A percentile compares a stretch with the other conserved stretches of the same genome.
Conservation (phyloP, 306 rosid genomes). For the Gastrolobium villosum region DNA sequence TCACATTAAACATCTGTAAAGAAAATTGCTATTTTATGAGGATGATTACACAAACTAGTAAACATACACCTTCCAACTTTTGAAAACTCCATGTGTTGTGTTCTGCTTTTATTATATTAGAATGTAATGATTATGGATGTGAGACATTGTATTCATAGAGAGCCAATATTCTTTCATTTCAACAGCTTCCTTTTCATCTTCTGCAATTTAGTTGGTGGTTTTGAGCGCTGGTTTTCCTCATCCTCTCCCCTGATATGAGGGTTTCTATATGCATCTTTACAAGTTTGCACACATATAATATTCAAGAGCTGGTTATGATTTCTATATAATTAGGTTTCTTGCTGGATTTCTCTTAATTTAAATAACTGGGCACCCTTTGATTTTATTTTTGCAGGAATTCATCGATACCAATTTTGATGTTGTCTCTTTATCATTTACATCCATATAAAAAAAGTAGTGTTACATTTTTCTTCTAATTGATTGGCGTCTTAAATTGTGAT, state of each 20-base stretch:
- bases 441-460: neutral
- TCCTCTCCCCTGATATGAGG: neutral
- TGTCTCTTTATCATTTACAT: conserved; percentile 6
- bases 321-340: conserved; percentile 3
- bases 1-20: neutral
- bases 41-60: conserved; percentile 7
- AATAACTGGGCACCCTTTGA: conserved; percentile 3
- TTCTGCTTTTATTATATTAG: conserved; percentile 4
- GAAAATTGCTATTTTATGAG: conserved; percentile 13
- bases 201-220: conserved; percentile 1
- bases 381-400: neutral
- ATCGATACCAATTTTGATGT: neutral
- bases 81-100: neutral
- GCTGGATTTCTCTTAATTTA: conserved; percentile 18
- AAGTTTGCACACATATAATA: conserved; percentile 3
- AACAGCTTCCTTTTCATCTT: conserved; percentile 3
- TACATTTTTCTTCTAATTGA: conserved; percentile 20
- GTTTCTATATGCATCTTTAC: conserved; percentile 21
- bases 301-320: conserved; percentile 7
- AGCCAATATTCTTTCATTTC: conserved; percentile 11
- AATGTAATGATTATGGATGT: neutral
- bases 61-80: neutral
- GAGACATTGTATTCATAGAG: conserved; percentile 16
- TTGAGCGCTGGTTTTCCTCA: conserved; percentile 7
- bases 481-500: neutral